Conservation (phyloP, 2,329 filamentous ascomycete species). For the Clonostachys byssicola region DNA sequence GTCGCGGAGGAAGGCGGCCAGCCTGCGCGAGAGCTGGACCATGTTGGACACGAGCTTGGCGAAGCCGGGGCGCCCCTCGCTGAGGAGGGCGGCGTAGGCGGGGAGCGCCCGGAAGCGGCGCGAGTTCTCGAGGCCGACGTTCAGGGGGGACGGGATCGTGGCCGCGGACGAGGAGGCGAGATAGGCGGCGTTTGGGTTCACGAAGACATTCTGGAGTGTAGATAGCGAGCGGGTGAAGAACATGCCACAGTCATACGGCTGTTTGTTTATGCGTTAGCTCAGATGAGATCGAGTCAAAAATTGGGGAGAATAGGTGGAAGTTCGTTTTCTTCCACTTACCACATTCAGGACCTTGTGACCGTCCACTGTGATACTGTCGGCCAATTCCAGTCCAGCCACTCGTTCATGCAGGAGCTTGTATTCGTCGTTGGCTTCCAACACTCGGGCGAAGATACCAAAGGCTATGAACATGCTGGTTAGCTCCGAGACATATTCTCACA, state of each 20-base stretch:
- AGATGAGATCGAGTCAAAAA: no score
- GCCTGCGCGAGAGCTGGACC: slow-evolving; percentile 62
- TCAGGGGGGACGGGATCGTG: slow-evolving; percentile 72
- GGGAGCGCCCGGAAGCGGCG: slow-evolving; percentile 88
- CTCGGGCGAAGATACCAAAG: slow-evolving; percentile 77
- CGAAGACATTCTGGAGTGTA: slow-evolving; percentile 61
- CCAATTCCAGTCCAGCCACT: slow-evolving; percentile 67
- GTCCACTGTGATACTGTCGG: slow-evolving; percentile 83
- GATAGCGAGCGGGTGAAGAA: slow-evolving; percentile 69
- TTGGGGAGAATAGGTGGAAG: no score
- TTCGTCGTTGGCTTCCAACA: slow-evolving; percentile 52
- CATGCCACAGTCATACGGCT: slow-evolving; percentile 89
- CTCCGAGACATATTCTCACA: background rate
- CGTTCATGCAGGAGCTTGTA: slow-evolving; percentile 48
- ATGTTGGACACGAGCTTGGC: slow-evolving; percentile 67
- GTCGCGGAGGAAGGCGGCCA: slow-evolving; percentile 60
- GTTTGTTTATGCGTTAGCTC: slow-evolving; percentile 1
- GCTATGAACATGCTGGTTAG: slow-evolving; percentile 36
- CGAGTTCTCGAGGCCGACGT: slow-evolving; percentile 88
- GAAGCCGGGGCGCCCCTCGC: slow-evolving; percentile 70
- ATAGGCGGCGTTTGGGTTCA: slow-evolving; percentile 84
- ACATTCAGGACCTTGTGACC: slow-evolving; percentile 93
- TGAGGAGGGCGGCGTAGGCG: slow-evolving; percentile 74
- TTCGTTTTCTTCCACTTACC: slow-evolving; percentile 32
- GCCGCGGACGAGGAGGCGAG: slow-evolving; percentile 39